These are phyloP conservation scores for Calonectria pseudoreteaudii DNA, from an alignment of 2,329 filamentous ascomycete species.

Conservation along the genomic window DNA sequence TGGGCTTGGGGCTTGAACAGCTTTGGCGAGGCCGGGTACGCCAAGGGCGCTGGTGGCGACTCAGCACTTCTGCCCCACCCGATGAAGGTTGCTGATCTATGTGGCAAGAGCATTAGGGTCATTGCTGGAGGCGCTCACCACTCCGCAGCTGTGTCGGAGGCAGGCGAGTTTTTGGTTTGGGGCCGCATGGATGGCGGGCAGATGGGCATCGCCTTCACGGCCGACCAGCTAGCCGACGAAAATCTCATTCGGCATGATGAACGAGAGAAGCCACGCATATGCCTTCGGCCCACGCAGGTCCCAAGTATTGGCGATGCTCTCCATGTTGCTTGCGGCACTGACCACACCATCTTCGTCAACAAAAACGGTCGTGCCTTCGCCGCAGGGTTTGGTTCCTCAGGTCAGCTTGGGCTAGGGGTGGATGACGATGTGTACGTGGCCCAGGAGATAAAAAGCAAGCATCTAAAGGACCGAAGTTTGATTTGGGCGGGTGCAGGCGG, in stretches of 20 bases:
- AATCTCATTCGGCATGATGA: conserved; percentile 66
- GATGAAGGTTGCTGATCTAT: conserved; percentile 71
- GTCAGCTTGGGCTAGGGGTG: conserved; percentile 77
- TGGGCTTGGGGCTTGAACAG: conserved; percentile 87
- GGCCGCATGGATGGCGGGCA: conserved; percentile 65
- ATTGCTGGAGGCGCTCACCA: conserved; percentile 78
- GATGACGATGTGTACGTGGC: conserved; percentile 66
- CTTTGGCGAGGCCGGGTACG: conserved; percentile 76
- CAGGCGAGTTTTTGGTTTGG: conserved; percentile 65
- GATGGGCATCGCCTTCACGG: conserved; percentile 60
- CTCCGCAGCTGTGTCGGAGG: conserved; percentile 66
- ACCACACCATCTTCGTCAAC: conserved; percentile 76
- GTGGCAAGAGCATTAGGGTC: conserved; percentile 67
- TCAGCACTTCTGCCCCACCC: conserved; percentile 67
- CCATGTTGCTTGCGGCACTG: conserved; percentile 68
- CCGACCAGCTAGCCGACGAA: conserved; percentile 60
- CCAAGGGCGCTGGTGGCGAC: conserved; percentile 47
- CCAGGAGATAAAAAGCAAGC: conserved; percentile 7
- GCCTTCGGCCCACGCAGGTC: conserved; percentile 67
- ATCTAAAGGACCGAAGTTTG: background rate
- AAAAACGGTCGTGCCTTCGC: conserved; percentile 62
- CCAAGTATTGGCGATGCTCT: conserved; percentile 63
- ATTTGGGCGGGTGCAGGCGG: conserved; percentile 24
- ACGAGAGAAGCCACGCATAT: conserved; percentile 66
- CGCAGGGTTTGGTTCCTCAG: conserved; percentile 79